Conservation (phyloP, 2,329 filamentous ascomycete genomes). For the Claviceps spartinae region DNA sequence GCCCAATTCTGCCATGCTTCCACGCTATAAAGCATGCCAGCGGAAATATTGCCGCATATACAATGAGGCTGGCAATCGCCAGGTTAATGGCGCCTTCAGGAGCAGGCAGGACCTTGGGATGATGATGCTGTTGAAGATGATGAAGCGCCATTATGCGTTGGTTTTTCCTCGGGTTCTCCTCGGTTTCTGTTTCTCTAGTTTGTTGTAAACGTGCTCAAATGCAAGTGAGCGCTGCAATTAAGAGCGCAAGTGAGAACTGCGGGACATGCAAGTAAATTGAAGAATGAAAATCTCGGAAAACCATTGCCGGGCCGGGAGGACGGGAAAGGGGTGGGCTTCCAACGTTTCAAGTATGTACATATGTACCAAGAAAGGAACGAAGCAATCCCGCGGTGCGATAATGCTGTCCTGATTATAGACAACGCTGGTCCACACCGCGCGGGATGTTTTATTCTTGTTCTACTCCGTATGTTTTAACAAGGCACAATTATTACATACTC, state of each 20-base stretch:
- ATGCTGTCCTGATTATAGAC: no score
- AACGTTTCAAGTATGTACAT: no score
- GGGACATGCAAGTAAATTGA: not conserved
- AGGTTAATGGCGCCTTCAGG: not conserved
- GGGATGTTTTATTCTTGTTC: no score
- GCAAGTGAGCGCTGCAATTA: no score
- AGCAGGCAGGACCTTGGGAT: no score
- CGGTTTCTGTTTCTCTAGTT: not conserved
- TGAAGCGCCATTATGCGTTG: not conserved
- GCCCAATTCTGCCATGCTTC: not conserved
- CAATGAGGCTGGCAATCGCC: not conserved
- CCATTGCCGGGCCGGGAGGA: constrained; percentile 33
- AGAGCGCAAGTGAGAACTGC: not conserved
- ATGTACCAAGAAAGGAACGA: no score
- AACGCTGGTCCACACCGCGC: no score
- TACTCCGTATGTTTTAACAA: no score
- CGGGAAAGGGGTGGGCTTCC: constrained; percentile 41
- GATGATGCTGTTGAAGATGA: not conserved
- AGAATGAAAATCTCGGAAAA: not conserved
- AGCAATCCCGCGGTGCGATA: no score
- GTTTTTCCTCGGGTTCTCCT: not conserved
- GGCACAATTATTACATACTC: no score
- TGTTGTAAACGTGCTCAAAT: not conserved
- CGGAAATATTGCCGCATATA: not conserved
- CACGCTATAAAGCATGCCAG: not conserved